A percentile compares a stretch with the other conserved stretches of the same genome.
Evolutionary conservation across 768 basidiomycete genomes (phyloP).

Genomic region (Pisolithus marmoratus): DNA sequence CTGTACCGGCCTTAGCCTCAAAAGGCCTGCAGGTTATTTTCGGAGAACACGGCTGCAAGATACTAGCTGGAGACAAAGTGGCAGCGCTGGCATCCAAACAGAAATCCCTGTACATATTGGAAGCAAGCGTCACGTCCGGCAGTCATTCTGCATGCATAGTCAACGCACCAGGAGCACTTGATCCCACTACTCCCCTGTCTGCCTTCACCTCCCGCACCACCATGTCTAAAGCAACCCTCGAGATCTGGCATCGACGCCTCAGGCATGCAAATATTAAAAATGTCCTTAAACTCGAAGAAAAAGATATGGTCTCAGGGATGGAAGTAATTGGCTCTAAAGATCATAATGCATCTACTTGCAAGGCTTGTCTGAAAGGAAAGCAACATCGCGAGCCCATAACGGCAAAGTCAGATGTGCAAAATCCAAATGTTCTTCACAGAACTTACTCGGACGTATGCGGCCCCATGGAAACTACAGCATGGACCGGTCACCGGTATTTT

Average conservation of each 20-base stretch:
- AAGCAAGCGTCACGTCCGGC: too few relatives aligned
- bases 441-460: too few relatives aligned
- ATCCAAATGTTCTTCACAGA: too few relatives aligned
- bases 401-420: constrained; percentile 3
- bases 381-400: constrained; percentile 10
- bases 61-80: background rate
- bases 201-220: too few relatives aligned
- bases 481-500: too few relatives aligned
- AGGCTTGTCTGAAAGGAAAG: constrained; percentile 19
- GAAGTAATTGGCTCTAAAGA: background rate
- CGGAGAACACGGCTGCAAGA: background rate
- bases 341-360: constrained; percentile 3
- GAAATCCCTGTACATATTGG: background rate
- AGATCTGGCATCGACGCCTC: too few relatives aligned
- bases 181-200: too few relatives aligned
- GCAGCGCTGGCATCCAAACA: background rate
- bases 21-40: background rate
- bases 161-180: too few relatives aligned
- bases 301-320: constrained; percentile 4
- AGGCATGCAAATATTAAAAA: too few relatives aligned
- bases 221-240: too few relatives aligned
- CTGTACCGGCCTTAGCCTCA: constrained; percentile 4
- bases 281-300: constrained; percentile 1
- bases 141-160: too few relatives aligned
- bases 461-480: too few relatives aligned